These are phyloP conservation scores for Aspergillus awamori DNA, from an alignment of 2,329 filamentous ascomycete species.

Conservation along the genomic window DNA sequence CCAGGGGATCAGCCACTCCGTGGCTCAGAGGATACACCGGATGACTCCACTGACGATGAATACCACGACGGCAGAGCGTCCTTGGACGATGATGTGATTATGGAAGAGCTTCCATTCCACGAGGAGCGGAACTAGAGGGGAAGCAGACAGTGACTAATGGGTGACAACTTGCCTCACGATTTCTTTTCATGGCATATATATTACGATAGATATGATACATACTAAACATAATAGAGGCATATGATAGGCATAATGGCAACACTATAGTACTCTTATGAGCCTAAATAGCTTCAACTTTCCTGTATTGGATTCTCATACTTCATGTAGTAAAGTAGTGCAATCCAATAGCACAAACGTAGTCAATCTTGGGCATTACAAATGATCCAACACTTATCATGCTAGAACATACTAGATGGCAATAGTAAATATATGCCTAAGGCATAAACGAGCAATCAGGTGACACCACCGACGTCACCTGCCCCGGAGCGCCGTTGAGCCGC, in stretches of 20 bases:
- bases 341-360: no score
- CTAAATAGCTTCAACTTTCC: no score
- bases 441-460: constrained; percentile 5
- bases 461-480: constrained; percentile 16
- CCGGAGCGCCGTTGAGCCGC: neutral
- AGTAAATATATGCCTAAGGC: neutral
- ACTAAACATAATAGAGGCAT: constrained; percentile 3
- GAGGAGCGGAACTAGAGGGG: constrained; percentile 10
- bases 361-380: no score
- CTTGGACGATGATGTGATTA: constrained; percentile 19
- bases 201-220: constrained; percentile 15
- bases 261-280: no score
- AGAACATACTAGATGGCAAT: no score
- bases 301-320: no score
- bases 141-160: neutral
- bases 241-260: neutral
- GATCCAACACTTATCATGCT: no score
- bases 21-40: constrained; percentile 36
- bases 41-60: constrained; percentile 44
- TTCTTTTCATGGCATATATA: constrained; percentile 16
- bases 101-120: constrained; percentile 20
- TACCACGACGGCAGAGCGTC: constrained; percentile 30
- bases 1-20: constrained; percentile 38
- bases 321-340: neutral
- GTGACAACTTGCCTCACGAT: neutral